Base-by-base conservation (phyloP, 177 flowering plant species). In the Tripterygium wilfordii region DNA sequence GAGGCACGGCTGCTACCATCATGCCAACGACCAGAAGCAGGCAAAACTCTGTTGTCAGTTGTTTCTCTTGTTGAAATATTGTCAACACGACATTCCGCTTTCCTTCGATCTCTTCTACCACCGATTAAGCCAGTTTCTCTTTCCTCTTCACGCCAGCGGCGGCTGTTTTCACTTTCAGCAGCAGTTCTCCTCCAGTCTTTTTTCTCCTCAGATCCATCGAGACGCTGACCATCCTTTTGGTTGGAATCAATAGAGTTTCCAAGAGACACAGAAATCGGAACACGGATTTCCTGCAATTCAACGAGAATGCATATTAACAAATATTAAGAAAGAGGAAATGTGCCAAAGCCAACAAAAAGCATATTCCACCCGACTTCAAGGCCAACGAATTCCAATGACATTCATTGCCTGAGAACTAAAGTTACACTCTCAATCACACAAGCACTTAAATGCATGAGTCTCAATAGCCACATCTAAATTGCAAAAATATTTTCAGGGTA, bases 81-180 rank as follows among this genome's bases (percentile, higher is more conserved):
- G 36, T 88, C 94, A 62, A 53, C 48, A 24, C 98, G 92, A 5
- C 90, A 83, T 45, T 85, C 98, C 25, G 65, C 64, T 63, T 92
- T 92, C 60, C 91, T 71, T 42, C 87, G 85, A 20, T 83, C 95
- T 70, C 86, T 85, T 65, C 96, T 72, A 45, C 77, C 79, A 51
- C 90, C 83, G 52, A 89, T 81, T 51, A 84, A 57, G 43, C 85
- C 73, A 49, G 96, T 92, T 66, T 92, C 98, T 55, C 98, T 80
- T 69, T 92, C 98, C 66, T 92, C 98, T 69, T 92, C 96, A 51
- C 91, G 95, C 98, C 98, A 92, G 43, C 91, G 88, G 45, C 94
- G 91, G 41, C 63, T 71, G 33, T 53, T 66, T 35, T 92, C 96
- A 65, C 42, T 49, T 18, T 89, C 96, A 45, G 83, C 1, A 5